Evolutionary conservation across 2,329 filamentous ascomycete genomes (phyloP), one percentile per base, ranked within the genome.

Genomic region (Curvularia hawaiiensis): DNA sequence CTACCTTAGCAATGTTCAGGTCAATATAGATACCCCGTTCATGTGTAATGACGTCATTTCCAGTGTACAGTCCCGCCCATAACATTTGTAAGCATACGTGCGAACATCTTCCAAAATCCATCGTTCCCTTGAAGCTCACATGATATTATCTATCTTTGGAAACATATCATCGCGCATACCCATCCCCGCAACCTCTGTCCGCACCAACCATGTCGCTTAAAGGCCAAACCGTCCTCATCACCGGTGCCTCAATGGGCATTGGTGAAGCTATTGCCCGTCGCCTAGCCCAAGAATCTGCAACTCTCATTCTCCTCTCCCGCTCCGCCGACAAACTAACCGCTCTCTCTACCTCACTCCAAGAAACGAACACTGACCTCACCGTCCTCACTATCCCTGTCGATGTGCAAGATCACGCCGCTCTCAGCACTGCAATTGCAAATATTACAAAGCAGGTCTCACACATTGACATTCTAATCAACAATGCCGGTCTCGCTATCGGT

Each of bases 391-490:
- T 64, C 9, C 65, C 69, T 20, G 77, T 80, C 52, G 69, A 77
- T 47, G 63, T 77, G 22, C 70, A 72, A 45, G 60, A 75, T 18
- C 65, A 74, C 16, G 63, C 64, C 1, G 68, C 73, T 0, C 65
- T 79, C 1, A 63, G 72, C 6, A 63, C 48, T 2, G 67, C 66
- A 11, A 56, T 72, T 2, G 60, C 70, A 6, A 55, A 58, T 9
- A 40, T 64, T 12, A 59, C 66, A 8, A 35, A 66, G 3, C 68
- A 78, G 44, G 50, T 77, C 4, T 74, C 75, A 0, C 63, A 69
- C 1, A 78, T 83, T 20, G 79, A 82, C 43, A 71, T 82, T 12
- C 71, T 83, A 0, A 71, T 82, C 63, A 83, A 82, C 62, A 82
- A 82, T 51, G 78, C 80, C 1, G 80, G 80, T 0, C 75, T 83